Conservation (phyloP, 768 basidiomycete species). For the Pluteus cervinus region DNA sequence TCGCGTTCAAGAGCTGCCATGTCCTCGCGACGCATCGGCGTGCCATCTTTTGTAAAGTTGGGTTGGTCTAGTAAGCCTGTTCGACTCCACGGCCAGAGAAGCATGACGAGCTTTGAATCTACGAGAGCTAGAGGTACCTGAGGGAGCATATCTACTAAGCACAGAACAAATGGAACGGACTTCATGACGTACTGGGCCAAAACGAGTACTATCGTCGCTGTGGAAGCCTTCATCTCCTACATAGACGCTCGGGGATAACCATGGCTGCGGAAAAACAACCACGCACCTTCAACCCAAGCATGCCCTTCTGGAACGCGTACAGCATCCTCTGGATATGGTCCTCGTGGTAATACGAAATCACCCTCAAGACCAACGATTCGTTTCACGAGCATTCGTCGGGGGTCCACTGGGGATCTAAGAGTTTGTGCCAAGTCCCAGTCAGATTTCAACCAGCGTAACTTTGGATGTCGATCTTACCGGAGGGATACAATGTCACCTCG, state of each 20-base stretch:
- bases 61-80: conserved; percentile 26
- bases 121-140: conserved; percentile 44
- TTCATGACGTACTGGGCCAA: conserved; percentile 52
- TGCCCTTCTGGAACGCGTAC: conserved; percentile 56
- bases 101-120: conserved; percentile 41
- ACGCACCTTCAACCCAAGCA: conserved; percentile 69
- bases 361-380: conserved; percentile 60
- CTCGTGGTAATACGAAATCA: conserved; percentile 59
- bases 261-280: neutral
- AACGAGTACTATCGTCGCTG: conserved; percentile 66
- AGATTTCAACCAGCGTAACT: neutral
- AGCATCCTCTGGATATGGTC: conserved; percentile 54
- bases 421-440: neutral
- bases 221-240: conserved; percentile 62
- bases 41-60: conserved; percentile 9
- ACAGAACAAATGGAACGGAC: neutral
- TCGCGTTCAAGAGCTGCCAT: conserved; percentile 35
- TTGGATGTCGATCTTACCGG: conserved; percentile 28
- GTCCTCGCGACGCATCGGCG: conserved; percentile 21
- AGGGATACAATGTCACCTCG: conserved; percentile 66
- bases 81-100: conserved; percentile 48
- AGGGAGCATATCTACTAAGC: neutral
- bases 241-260: neutral
- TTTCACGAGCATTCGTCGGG: conserved; percentile 52
- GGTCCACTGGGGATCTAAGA: conserved; percentile 54